Conservation (phyloP, 1,284 basidiomycete genomes). For the Cystobasidium slooffiae region DNA sequence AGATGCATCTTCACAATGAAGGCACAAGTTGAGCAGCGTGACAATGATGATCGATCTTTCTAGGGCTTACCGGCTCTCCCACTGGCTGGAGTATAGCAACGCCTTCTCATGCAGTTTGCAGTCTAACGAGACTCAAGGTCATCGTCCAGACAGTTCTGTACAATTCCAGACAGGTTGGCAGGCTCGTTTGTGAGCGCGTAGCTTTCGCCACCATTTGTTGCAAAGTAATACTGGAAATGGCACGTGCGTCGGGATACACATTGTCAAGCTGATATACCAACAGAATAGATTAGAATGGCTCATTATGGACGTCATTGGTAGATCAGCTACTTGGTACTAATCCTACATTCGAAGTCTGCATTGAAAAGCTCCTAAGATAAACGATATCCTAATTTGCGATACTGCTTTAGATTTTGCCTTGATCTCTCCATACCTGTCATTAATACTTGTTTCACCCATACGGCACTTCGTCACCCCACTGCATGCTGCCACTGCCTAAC, state of each 20-base stretch:
- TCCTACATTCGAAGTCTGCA: not conserved
- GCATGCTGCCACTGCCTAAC: not conserved
- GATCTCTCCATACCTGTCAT: not conserved
- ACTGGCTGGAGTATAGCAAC: not conserved
- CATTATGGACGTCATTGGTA: not conserved
- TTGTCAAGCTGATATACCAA: not conserved
- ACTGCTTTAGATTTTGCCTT: not conserved
- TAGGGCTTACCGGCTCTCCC: not conserved
- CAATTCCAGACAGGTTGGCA: not conserved
- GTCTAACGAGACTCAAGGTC: not conserved
- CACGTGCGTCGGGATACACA: not conserved
- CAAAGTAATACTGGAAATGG: not conserved
- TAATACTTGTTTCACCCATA: constrained; percentile 1
- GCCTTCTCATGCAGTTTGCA: not conserved
- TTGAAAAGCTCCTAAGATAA: not conserved
- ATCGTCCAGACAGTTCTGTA: not conserved
- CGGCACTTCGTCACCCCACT: not conserved
- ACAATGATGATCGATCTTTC: not conserved
- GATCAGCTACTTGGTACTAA: not conserved
- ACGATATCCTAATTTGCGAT: not conserved
- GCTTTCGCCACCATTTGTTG: constrained; percentile 3
- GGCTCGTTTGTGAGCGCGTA: not conserved
- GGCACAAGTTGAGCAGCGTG: not conserved
- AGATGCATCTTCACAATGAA: too few species aligned
- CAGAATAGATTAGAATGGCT: not conserved